Percentiles rank a stretch among this genome's conserved stretches.
Conservation (phyloP, 257 asterid genomes). For the Euphrasia confusa region DNA sequence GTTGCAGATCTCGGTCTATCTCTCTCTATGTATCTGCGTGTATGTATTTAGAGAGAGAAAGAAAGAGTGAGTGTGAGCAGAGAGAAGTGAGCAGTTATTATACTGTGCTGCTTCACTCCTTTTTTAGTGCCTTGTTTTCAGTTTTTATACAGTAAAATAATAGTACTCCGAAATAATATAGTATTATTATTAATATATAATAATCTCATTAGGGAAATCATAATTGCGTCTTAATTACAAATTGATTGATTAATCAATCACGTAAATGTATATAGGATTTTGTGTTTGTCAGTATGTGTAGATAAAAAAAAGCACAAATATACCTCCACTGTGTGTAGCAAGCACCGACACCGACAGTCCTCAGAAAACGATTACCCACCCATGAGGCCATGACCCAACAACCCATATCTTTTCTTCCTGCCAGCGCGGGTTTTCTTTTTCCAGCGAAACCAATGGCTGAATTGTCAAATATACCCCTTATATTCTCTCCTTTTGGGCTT, state of each 20-base stretch:
- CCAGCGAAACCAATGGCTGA: not conserved
- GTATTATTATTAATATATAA: not conserved
- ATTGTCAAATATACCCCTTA: slow-evolving; percentile 15
- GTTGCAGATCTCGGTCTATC: slow-evolving; percentile 37
- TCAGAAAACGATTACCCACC: slow-evolving; percentile 31
- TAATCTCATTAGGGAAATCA: not conserved
- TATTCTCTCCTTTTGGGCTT: not conserved
- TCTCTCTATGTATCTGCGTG: slow-evolving; percentile 14
- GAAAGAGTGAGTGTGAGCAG: slow-evolving; percentile 5
- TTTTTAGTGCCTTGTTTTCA: not conserved
- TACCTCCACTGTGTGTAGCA: slow-evolving; percentile 26
- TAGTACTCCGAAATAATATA: no score
- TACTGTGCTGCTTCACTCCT: not conserved
- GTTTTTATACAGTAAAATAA: slow-evolving; percentile 5
- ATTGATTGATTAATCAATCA: slow-evolving; percentile 23
- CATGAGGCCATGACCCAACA: slow-evolving; percentile 2
- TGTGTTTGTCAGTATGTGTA: not conserved
- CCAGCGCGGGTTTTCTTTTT: not conserved
- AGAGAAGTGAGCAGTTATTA: not conserved
- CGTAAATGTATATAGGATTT: not conserved
- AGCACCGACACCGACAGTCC: slow-evolving; percentile 59
- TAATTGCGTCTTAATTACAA: not conserved
- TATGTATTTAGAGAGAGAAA: slow-evolving; percentile 22
- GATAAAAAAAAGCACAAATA: slow-evolving; percentile 25
- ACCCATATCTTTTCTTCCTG: not conserved